These are phyloP conservation scores for Acacia crassicarpa DNA, from an alignment of 306 rosid genomes.

Conservation along the genomic window DNA sequence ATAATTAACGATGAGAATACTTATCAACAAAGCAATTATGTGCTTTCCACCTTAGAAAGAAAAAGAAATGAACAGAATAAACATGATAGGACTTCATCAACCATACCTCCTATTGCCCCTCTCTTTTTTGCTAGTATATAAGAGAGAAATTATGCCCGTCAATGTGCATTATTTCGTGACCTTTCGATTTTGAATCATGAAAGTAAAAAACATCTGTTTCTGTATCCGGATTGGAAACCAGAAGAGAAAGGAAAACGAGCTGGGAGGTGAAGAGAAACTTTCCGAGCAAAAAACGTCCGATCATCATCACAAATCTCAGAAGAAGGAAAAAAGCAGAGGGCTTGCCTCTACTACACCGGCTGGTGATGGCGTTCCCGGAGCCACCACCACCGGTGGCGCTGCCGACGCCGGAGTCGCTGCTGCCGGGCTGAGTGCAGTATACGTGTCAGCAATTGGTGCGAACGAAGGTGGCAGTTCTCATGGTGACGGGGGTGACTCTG, in stretches of 20 bases:
- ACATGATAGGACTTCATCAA: not conserved
- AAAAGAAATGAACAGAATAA: not conserved
- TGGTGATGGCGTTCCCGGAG: conserved; percentile 26
- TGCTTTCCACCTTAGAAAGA: not conserved
- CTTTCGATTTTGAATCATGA: conserved; percentile 36
- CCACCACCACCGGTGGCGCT: not conserved
- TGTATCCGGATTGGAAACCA: conserved; percentile 41
- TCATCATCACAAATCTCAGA: conserved; percentile 22
- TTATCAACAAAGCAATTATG: conserved; percentile 4
- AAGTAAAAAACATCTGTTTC: conserved; percentile 52
- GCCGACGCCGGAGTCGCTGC: conserved; percentile 38
- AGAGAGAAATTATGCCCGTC: conserved; percentile 4
- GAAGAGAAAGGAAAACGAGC: conserved; percentile 39
- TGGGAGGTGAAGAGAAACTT: conserved; percentile 31
- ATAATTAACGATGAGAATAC: not conserved
- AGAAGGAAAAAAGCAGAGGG: conserved; percentile 31
- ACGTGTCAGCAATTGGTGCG: conserved; percentile 27
- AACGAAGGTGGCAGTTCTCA: conserved; percentile 36
- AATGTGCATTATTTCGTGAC: not conserved
- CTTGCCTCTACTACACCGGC: conserved; percentile 21
- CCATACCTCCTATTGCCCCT: not conserved
- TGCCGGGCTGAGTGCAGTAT: conserved; percentile 29
- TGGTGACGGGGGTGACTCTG: conserved; percentile 33
- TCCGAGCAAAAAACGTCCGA: not conserved
- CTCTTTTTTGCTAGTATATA: not conserved